Base-by-base conservation (phyloP, 2,329 filamentous ascomycete genomes). In the Trichoderma pleuroti region DNA sequence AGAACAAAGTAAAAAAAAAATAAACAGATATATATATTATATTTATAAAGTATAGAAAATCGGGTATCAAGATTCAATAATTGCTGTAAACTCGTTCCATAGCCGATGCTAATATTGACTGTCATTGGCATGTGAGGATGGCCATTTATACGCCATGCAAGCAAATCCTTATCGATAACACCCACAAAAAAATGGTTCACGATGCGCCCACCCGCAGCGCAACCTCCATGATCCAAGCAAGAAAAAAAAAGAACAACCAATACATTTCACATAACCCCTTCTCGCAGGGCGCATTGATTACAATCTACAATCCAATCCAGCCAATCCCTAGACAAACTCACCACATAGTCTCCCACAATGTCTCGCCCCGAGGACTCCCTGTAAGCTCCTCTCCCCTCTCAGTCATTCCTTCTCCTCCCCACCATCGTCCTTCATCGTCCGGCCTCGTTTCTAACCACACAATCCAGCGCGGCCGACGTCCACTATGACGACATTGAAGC, bases 401-500 rank as follows among this genome's bases (percentile, higher is more conserved):
- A 21, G 11, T 6, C 42, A 4, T n/a, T 8, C n/a, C n/a, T 4
- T 72, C 72, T 74, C 74, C n/a, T 70, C 72, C 72, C 76, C 72
- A 68, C 70, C 71, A 66, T 70, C 74, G 77, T 80, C 10, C 69
- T 18, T 30, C 59, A 34, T 46, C 28, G 10, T 32, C 11, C 67
- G 12, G 30, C 32, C 12, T 21, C 42, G 5, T 8, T 5, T 30
- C 56, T 69, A n/a, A 70, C 46, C 18, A 18, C 14, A 72, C 4
- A 42, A 42, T 70, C 42, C 80, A 97, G 93, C 79, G 93, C 94
- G 64, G 95, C 96, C 74, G 96, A 99, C 83, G 91, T 98, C 79
- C 97, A 97, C 86, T 99, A 99, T 87, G 92, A 98, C 85, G 95
- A 98, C 84, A 86, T 87, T 81, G 95, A 98, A 86, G 95, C 96